Conservation (phyloP, 805 yeast species). For the Zygosaccharomyces rouxii region DNA sequence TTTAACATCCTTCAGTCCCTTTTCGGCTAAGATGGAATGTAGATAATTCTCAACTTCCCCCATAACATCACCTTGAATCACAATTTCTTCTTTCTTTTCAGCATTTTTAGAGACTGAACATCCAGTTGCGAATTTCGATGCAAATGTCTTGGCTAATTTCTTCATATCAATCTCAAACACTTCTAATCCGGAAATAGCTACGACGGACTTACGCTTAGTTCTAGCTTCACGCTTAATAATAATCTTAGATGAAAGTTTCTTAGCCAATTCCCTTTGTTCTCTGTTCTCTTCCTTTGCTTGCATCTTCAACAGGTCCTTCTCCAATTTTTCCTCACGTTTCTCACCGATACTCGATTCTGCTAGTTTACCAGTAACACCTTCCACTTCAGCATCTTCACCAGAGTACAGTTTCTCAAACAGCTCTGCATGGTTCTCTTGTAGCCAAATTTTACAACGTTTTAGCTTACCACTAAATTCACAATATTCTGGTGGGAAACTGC, state of each 20-base stretch:
- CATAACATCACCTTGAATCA: constrained; percentile 92
- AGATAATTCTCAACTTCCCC: constrained; percentile 83
- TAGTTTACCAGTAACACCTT: constrained; percentile 35
- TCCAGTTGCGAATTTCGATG: constrained; percentile 93
- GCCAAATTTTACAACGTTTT: constrained; percentile 82
- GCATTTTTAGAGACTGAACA: constrained; percentile 85
- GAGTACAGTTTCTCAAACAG: constrained; percentile 56
- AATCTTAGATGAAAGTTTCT: constrained; percentile 75
- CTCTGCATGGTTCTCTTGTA: constrained; percentile 53
- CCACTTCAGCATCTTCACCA: constrained; percentile 47
- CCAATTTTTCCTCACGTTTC: constrained; percentile 79
- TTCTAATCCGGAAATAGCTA: constrained; percentile 83
- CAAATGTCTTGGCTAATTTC: constrained; percentile 85
- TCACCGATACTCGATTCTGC: constrained; percentile 57
- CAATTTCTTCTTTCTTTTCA: constrained; percentile 87
- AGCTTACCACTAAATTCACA: constrained; percentile 86
- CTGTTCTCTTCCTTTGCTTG: constrained; percentile 83
- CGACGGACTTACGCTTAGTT: constrained; percentile 81
- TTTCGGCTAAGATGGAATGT: constrained; percentile 64
- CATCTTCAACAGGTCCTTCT: constrained; percentile 75
- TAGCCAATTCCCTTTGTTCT: constrained; percentile 77
- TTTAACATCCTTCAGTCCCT: constrained; percentile 77
- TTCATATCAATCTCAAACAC: constrained; percentile 85
- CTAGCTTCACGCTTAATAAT: constrained; percentile 82
- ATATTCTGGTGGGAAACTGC: constrained; percentile 82